Evolutionary conservation across 192 early-diverging fungal species (phyloP).

Genomic region (Coemansia sp.): DNA sequence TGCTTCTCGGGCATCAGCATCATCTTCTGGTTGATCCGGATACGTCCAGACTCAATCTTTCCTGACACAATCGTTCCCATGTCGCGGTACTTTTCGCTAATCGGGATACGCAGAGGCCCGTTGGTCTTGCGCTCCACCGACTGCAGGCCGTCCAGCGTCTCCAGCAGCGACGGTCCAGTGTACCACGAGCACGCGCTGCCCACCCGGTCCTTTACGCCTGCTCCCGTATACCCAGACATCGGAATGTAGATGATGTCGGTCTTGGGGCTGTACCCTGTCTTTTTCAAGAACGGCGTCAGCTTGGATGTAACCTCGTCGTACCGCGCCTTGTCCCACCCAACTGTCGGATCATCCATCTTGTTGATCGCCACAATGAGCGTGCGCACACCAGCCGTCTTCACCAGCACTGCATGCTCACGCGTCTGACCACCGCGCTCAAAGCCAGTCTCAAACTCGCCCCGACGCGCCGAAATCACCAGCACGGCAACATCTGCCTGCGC

Average conservation of each 20-base stretch:
- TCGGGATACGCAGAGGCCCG: conserved; percentile 90
- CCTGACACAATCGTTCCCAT: conserved; percentile 96
- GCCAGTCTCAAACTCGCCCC: conserved; percentile 99
- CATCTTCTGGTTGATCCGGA: conserved; percentile 85
- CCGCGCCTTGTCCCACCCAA: conserved; percentile 85
- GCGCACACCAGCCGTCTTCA: conserved; percentile 96
- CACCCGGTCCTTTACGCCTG: conserved; percentile 89
- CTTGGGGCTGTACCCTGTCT: conserved; percentile 85
- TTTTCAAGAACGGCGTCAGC: conserved; percentile 89
- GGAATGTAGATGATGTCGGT: conserved; percentile 85
- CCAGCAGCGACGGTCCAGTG: conserved; percentile 85
- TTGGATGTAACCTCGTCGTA: conserved; percentile 91
- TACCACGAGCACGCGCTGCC: conserved; percentile 70
- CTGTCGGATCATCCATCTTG: conserved; percentile 99
- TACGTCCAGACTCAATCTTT: conserved; percentile 92
- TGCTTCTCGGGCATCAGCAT: conserved; percentile 91
- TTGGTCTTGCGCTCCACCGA: conserved; percentile 82
- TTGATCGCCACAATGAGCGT: conserved; percentile 92
- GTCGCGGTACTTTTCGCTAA: conserved; percentile 96
- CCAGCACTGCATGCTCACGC: conserved; percentile 95
- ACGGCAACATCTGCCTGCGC: conserved; percentile 96
- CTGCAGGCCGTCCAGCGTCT: conserved; percentile 80
- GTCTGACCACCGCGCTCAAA: conserved; percentile 99
- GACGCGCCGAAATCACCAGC: conserved; percentile 93
- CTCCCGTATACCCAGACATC: conserved; percentile 95